phyloP scores from a whole-genome alignment of 495 filamentous ascomycete species.

The Bathelium albidoporum region DNA sequence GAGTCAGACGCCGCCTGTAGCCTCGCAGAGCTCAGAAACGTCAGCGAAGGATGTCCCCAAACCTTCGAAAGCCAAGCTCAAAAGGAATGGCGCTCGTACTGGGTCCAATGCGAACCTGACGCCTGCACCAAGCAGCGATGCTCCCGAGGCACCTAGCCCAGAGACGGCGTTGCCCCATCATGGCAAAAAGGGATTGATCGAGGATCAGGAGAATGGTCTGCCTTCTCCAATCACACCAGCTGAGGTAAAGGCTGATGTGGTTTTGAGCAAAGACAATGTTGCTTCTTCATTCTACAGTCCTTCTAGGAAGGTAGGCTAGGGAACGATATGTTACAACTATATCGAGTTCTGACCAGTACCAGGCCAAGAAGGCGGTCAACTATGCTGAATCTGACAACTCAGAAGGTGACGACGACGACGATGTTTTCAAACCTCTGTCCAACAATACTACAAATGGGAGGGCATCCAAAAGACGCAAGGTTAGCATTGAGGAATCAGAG shows the following conservation, averaged over 20 bases:
- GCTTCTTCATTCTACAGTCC: conserved; percentile 43
- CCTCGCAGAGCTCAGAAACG: conserved; percentile 14
- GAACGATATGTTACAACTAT: too few relatives aligned
- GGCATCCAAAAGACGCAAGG: conserved; percentile 25
- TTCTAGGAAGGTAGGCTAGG: conserved; percentile 49
- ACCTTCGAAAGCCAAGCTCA: conserved; percentile 33
- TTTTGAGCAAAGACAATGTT: conserved; percentile 27
- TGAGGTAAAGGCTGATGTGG: conserved; percentile 25
- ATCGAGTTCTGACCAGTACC: too few relatives aligned
- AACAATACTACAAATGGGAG: conserved; percentile 25
- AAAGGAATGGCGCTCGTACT: conserved; percentile 7
- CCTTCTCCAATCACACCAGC: conserved; percentile 28
- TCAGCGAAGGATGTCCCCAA: conserved; percentile 8
- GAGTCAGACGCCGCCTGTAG: conserved; percentile 10
- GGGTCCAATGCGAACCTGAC: conserved; percentile 37
- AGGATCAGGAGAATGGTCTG: conserved; percentile 34
- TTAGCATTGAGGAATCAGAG: conserved; percentile 46
- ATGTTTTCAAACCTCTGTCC: conserved; percentile 34
- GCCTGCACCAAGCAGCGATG: conserved; percentile 75
- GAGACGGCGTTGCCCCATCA: conserved; percentile 28
- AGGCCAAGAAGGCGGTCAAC: conserved; percentile 47
- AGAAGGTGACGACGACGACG: conserved; percentile 50
- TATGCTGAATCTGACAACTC: conserved; percentile 59
- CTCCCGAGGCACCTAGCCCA: conserved; percentile 46
- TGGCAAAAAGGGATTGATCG: conserved; percentile 21